Evolutionary conservation across 1,284 basidiomycete species (phyloP).

Genomic region (Cryptococcus sp.): DNA sequence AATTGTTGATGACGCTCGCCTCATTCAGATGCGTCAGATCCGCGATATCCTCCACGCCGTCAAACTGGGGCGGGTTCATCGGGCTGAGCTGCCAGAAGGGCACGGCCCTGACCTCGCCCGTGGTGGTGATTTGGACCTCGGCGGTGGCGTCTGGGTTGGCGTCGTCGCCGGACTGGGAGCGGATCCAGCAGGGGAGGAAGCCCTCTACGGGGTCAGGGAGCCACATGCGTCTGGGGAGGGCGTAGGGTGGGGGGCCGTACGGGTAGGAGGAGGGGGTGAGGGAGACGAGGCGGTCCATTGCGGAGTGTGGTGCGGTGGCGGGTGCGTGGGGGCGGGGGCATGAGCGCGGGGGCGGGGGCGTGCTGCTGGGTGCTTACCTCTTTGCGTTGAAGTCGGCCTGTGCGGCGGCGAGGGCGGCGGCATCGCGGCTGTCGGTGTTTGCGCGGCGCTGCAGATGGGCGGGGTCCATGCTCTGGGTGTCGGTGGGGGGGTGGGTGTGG

Average conservation of each 20-base stretch:
- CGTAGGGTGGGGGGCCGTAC: slow-evolving; percentile 8
- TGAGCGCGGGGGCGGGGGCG: not conserved
- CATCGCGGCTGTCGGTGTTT: slow-evolving; percentile 31
- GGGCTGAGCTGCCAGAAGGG: slow-evolving; percentile 77
- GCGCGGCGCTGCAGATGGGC: slow-evolving; percentile 28
- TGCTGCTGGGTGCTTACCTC: slow-evolving; percentile 53
- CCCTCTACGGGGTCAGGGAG: slow-evolving; percentile 44
- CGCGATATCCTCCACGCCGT: slow-evolving; percentile 96
- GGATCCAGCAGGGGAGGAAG: slow-evolving; percentile 50
- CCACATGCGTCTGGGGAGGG: slow-evolving; percentile 45
- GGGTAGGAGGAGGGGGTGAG: slow-evolving; percentile 5
- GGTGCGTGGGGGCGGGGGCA: not conserved
- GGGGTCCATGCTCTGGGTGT: slow-evolving; percentile 34
- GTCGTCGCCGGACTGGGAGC: slow-evolving; percentile 35
- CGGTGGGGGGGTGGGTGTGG: no score
- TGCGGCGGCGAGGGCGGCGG: slow-evolving; percentile 61
- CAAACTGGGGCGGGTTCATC: slow-evolving; percentile 99
- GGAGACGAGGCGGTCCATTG: slow-evolving; percentile 14
- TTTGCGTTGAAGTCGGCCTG: slow-evolving; percentile 96
- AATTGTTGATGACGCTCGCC: slow-evolving; percentile 96
- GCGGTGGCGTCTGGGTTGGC: slow-evolving; percentile 29
- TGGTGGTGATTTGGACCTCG: slow-evolving; percentile 45
- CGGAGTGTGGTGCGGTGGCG: not conserved
- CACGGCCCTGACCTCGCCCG: slow-evolving; percentile 56
- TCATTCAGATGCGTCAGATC: slow-evolving; percentile 98